A percentile compares a stretch with the other conserved stretches of the same genome.
Evolutionary conservation across 306 rosid genomes (phyloP).

Genomic region (Fagus crenata): DNA sequence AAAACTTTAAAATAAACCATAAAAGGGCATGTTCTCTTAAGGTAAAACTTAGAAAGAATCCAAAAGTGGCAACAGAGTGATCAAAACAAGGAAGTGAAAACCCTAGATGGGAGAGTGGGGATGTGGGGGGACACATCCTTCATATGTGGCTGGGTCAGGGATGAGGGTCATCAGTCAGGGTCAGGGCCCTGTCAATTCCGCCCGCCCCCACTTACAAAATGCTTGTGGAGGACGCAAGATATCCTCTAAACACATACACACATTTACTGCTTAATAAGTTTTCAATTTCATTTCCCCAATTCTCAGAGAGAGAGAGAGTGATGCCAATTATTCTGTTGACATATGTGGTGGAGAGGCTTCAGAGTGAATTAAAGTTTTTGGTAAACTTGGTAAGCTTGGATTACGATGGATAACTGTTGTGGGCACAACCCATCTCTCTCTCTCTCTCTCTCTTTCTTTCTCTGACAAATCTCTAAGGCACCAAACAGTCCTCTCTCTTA

Average conservation of each 20-base stretch:
- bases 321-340: constrained; percentile 44
- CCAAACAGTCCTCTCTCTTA: constrained; percentile 4
- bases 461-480: constrained; percentile 12
- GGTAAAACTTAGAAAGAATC: constrained; percentile 12
- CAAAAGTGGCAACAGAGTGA: constrained; percentile 26
- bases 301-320: constrained; percentile 15
- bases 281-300: constrained; percentile 26
- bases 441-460: constrained; percentile 7
- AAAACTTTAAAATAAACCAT: background rate
- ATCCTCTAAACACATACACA: constrained; percentile 24
- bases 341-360: constrained; percentile 43
- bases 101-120: constrained; percentile 26
- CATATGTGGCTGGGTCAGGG: constrained; percentile 9
- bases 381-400: constrained; percentile 60
- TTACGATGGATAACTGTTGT: constrained; percentile 69
- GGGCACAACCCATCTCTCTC: background rate
- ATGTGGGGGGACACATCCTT: constrained; percentile 6
- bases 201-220: constrained; percentile 43
- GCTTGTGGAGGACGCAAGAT: constrained; percentile 60
- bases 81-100: constrained; percentile 29
- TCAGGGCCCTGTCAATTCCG: constrained; percentile 50
- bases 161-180: constrained; percentile 18
- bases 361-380: constrained; percentile 48
- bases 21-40: constrained; percentile 1
- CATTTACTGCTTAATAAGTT: constrained; percentile 33